A percentile compares a stretch with the other conserved stretches of the same genome.
These are phyloP conservation scores for Triangularia setosa DNA, from an alignment of 2,329 filamentous ascomycete genomes.

Conservation along the genomic window DNA sequence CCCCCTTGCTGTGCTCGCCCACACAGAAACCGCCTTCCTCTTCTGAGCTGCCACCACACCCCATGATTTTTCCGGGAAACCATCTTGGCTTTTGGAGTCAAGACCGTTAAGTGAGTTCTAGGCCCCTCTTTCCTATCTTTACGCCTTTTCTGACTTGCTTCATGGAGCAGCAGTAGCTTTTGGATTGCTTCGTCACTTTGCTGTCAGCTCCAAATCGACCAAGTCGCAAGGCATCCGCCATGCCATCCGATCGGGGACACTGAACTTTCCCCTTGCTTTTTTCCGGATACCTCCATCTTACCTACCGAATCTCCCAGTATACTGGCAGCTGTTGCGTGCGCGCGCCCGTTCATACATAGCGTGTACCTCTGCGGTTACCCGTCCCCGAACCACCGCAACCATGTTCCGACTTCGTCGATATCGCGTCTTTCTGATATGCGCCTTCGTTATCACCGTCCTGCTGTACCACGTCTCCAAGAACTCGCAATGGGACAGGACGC, in stretches of 20 bases:
- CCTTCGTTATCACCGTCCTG: slow-evolving; percentile 52
- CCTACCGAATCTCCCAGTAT: not conserved
- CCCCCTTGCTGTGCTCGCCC: no score
- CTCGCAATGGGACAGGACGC: slow-evolving; percentile 32
- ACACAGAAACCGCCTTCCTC: not conserved
- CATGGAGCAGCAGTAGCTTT: not conserved
- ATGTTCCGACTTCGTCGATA: slow-evolving; percentile 61
- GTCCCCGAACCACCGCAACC: not conserved
- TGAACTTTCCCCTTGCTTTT: not conserved
- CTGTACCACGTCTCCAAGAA: slow-evolving; percentile 47
- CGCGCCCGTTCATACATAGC: not conserved
- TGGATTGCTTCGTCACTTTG: not conserved
- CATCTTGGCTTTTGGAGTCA: not conserved
- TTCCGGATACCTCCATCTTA: not conserved
- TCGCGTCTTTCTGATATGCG: slow-evolving; percentile 55
- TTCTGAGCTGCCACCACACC: not conserved
- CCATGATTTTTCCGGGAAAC: not conserved
- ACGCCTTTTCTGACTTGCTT: not conserved
- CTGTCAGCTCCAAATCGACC: not conserved
- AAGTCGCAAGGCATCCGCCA: not conserved
- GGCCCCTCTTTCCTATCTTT: no score
- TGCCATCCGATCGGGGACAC: not conserved
- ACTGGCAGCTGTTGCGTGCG: not conserved
- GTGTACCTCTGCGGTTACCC: not conserved
- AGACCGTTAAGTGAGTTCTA: no score